Conservation (phyloP, 176 grass and related monocot species). For the Tillandsia leiboldiana region DNA sequence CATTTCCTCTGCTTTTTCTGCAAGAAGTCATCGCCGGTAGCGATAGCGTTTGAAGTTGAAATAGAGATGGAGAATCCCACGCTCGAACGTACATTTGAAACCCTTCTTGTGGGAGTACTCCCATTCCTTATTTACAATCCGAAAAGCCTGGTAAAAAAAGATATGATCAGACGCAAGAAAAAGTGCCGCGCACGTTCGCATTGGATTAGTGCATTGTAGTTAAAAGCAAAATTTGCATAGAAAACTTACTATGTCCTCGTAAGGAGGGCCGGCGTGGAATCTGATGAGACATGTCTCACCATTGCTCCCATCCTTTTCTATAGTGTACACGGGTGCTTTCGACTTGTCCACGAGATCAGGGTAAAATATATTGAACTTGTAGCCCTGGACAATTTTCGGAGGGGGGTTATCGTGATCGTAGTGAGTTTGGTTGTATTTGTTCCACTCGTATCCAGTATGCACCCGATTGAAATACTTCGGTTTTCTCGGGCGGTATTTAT, state of each 20-base stretch:
- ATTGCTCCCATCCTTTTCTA: slow-evolving; percentile 76
- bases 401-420: slow-evolving; percentile 97
- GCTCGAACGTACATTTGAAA: slow-evolving; percentile 93
- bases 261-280: slow-evolving; percentile 92
- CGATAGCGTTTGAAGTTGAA: slow-evolving; percentile 96
- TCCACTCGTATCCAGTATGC: slow-evolving; percentile 98
- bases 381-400: slow-evolving; percentile 91
- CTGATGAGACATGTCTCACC: slow-evolving; percentile 83
- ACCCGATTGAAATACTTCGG: slow-evolving; percentile 98
- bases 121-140: slow-evolving; percentile 98
- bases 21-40: slow-evolving; percentile 47
- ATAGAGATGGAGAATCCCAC: slow-evolving; percentile 94
- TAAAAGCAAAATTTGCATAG: slow-evolving; percentile 5
- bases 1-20: neutral
- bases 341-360: slow-evolving; percentile 96
- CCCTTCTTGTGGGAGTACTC: slow-evolving; percentile 99
- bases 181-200: neutral
- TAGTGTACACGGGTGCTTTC: slow-evolving; percentile 69
- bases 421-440: slow-evolving; percentile 97
- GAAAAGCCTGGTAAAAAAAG: slow-evolving; percentile 41
- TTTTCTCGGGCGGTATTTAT: slow-evolving; percentile 89
- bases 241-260: slow-evolving; percentile 84
- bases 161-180: neutral
- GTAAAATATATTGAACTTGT: slow-evolving; percentile 99
- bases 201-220: slow-evolving; percentile 1